phyloP scores from a whole-genome alignment of 768 basidiomycete species.

The Psilocybe tampanensis region DNA sequence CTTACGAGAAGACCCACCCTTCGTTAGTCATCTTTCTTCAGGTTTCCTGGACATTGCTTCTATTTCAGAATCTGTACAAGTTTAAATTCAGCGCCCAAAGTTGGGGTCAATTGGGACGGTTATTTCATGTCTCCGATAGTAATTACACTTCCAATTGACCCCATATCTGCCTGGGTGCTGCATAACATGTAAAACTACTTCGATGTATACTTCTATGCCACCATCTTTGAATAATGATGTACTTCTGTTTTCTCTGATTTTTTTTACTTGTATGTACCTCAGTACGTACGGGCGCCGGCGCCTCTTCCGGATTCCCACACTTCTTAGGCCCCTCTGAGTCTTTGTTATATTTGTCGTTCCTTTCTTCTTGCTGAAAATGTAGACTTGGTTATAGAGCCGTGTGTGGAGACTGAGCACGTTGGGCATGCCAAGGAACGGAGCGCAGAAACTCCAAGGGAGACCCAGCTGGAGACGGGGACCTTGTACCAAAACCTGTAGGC shows the following conservation, averaged over 20 bases:
- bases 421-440: background rate
- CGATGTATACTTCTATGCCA: no score
- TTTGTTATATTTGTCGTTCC: background rate
- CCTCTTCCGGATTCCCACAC: background rate
- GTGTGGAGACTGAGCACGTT: background rate
- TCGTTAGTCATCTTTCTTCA: no score
- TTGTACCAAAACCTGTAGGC: no score
- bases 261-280: no score
- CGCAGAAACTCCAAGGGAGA: no score
- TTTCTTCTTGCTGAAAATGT: background rate
- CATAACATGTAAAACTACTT: no score
- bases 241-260: no score
- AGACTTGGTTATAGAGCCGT: background rate
- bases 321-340: background rate
- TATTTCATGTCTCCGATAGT: background rate
- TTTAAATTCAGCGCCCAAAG: background rate
- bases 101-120: background rate
- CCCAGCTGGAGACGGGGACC: no score
- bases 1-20: no score
- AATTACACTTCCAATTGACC: background rate
- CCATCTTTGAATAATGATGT: no score
- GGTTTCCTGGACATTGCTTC: no score
- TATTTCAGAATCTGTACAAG: background rate
- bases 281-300: background rate
- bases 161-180: background rate